Evolutionary conservation across 345 rosid species (phyloP), one percentile per base, ranked within the genome.

Genomic region (Aurinia saxatilis): DNA sequence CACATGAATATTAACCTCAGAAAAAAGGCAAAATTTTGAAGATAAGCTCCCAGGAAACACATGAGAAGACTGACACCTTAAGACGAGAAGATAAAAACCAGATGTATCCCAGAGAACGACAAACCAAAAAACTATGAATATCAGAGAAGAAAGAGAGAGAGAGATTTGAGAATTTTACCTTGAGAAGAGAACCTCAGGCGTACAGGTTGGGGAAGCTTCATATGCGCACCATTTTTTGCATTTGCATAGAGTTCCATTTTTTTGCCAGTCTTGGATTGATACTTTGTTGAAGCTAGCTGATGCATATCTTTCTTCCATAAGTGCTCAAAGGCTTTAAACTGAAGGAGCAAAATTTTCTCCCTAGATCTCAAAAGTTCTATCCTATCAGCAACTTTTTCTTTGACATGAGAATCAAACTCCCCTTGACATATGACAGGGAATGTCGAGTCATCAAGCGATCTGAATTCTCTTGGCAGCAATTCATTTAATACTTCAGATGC

Each of bases 241-340:
- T 87, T 79, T 38, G 80, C 65, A 72, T 74, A 77, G 3, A 71
- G 59, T 33, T 90, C 96, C 42, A 50, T 50, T 79, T 83, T 90
- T 65, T 76, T 86, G 53, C 80, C 93, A 68, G 89, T 77, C 70
- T 80, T 90, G 27, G 84, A 78, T 47, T 81, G 82, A 38, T 50
- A 68, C 77, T 84, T 95, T 70, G 78, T 68, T 19, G 74, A 59
- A 15, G 84, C 80, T 16, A 75, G 81, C 66, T 76, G 65, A 13
- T 65, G 79, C 80, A 82, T 18, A 72, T 95, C 99, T 73, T 88
- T 96, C 82, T 82, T 90, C 99, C 99, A 95, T 14, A 78, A 63
- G 60, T 79, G 84, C 63, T 78, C 82, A 73, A 84, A 79, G 16
- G 82, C 89, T 77, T 81, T 95, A 68, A 81, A 90, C 79, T 95